Conservation (phyloP, 805 yeast species). For the Candida sonorensis region DNA sequence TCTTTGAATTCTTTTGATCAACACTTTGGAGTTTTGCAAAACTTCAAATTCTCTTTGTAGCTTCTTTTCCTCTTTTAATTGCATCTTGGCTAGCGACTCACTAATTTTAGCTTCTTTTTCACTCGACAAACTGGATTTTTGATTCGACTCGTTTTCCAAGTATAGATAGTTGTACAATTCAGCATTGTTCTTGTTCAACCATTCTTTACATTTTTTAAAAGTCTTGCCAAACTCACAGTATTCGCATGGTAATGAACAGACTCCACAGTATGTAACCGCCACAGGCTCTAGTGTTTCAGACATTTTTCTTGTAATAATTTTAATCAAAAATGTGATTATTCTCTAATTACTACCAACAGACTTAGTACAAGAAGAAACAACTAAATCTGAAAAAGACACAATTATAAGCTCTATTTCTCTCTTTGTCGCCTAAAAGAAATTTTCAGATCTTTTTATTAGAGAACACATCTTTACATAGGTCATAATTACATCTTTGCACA, state of each 20-base stretch:
- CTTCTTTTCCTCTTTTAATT: constrained; percentile 77
- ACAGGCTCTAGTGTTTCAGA: constrained; percentile 14
- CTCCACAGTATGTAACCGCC: constrained; percentile 60
- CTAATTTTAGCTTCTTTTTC: constrained; percentile 81
- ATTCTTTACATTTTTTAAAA: constrained; percentile 73
- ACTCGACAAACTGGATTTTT: constrained; percentile 45
- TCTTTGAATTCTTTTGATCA: constrained; percentile 81
- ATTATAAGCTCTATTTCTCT: no score
- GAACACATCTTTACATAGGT: no score
- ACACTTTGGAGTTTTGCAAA: constrained; percentile 72
- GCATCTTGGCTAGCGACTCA: constrained; percentile 76
- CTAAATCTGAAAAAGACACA: no score
- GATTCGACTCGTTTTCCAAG: constrained; percentile 48
- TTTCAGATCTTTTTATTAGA: no score
- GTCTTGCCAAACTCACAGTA: constrained; percentile 89
- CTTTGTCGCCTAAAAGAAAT: no score
- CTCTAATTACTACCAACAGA: no score
- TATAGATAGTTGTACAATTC: constrained; percentile 57
- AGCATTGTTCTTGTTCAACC: constrained; percentile 59
- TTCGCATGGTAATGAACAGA: constrained; percentile 82
- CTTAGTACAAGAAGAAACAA: no score
- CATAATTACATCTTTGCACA: no score
- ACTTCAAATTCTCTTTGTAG: constrained; percentile 78
- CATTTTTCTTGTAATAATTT: no score
- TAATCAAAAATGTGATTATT: no score